Percentiles rank a stretch among this genome's conserved stretches.
These are phyloP conservation scores for Nannochloris sp. DNA, from an alignment of 139 green algal genomes.

Conservation along the genomic window DNA sequence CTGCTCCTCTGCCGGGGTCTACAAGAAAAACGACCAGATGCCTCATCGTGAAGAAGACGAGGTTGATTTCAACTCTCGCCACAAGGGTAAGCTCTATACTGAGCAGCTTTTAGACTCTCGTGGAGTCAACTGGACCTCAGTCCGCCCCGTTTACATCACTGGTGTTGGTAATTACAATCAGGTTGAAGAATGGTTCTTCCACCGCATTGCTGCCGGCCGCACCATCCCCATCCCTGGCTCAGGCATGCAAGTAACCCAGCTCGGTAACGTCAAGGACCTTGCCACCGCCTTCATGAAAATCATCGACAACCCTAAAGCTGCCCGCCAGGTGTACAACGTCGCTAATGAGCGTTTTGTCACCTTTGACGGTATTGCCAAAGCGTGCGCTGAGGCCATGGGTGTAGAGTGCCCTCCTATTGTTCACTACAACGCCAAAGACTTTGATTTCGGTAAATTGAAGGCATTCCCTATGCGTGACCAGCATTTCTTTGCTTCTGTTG, in stretches of 20 bases:
- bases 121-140: slow-evolving; percentile 79
- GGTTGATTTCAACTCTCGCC: slow-evolving; percentile 77
- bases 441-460: slow-evolving; percentile 86
- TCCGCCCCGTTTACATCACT: slow-evolving; percentile 98
- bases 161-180: slow-evolving; percentile 98
- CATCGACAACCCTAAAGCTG: slow-evolving; percentile 72
- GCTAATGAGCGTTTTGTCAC: slow-evolving; percentile 75
- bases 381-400: slow-evolving; percentile 82
- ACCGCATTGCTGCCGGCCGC: slow-evolving; percentile 74
- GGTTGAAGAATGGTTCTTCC: slow-evolving; percentile 89
- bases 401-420: slow-evolving; percentile 80
- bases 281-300: slow-evolving; percentile 73
- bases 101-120: slow-evolving; percentile 68
- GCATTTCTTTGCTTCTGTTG: slow-evolving; percentile 93
- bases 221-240: slow-evolving; percentile 83
- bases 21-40: slow-evolving; percentile 92
- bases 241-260: slow-evolving; percentile 80
- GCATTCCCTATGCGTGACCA: slow-evolving; percentile 93
- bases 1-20: slow-evolving; percentile 88
- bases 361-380: slow-evolving; percentile 91
- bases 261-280: slow-evolving; percentile 87
- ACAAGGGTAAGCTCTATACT: slow-evolving; percentile 97
- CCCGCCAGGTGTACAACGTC: slow-evolving; percentile 70
- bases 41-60: slow-evolving; percentile 88
- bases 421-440: slow-evolving; percentile 94